These are phyloP conservation scores for Chamaecrista fasciculata DNA, from an alignment of 306 rosid species.

Conservation along the genomic window DNA sequence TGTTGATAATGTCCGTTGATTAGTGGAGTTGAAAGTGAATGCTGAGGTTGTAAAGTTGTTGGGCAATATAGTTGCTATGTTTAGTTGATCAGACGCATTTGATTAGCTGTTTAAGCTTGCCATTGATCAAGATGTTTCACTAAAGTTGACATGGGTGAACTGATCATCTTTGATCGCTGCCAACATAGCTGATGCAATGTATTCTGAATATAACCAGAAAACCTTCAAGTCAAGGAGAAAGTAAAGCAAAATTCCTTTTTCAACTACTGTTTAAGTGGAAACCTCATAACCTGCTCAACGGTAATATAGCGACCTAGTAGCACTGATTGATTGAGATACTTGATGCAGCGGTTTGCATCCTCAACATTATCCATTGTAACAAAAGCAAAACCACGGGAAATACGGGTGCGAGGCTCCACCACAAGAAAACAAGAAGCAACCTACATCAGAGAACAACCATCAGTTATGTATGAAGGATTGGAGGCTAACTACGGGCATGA, in stretches of 20 bases:
- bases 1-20: slow-evolving; percentile 97
- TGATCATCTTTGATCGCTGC: slow-evolving; percentile 98
- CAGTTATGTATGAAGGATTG: neutral
- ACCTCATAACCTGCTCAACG: slow-evolving; percentile 80
- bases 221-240: slow-evolving; percentile 78
- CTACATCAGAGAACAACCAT: slow-evolving; percentile 38
- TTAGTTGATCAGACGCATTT: slow-evolving; percentile 92
- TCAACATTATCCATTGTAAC: slow-evolving; percentile 78
- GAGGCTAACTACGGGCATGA: neutral
- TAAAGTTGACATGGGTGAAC: slow-evolving; percentile 95
- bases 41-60: slow-evolving; percentile 97
- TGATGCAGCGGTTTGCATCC: slow-evolving; percentile 81
- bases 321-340: slow-evolving; percentile 92
- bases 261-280: slow-evolving; percentile 29
- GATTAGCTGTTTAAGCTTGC: slow-evolving; percentile 93
- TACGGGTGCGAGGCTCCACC: slow-evolving; percentile 84
- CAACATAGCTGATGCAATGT: slow-evolving; percentile 91
- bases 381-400: slow-evolving; percentile 97
- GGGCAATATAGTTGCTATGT: slow-evolving; percentile 98
- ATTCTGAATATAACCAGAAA: slow-evolving; percentile 97
- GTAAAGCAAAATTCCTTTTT: slow-evolving; percentile 30
- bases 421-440: slow-evolving; percentile 97
- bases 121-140: slow-evolving; percentile 96
- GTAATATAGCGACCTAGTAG: slow-evolving; percentile 95
- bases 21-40: slow-evolving; percentile 94